A percentile compares a stretch with the other conserved stretches of the same genome.
Evolutionary conservation across 169 alveolate species (phyloP).

Genomic region (Plasmodium coatneyi): DNA sequence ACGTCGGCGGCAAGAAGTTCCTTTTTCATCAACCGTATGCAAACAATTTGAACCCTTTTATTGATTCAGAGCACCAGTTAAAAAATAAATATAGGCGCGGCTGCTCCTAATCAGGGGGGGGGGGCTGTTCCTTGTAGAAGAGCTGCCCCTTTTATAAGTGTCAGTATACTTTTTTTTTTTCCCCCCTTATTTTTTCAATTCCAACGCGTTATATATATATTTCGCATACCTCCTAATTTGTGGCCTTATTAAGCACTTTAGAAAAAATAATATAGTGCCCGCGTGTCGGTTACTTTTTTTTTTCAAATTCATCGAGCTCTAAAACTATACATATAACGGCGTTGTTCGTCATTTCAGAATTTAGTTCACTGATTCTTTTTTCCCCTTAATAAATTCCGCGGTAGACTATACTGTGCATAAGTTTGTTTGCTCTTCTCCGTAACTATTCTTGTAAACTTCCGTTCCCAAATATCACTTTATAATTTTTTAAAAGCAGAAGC

Average conservation of each 20-base stretch:
- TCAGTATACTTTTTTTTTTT: no score
- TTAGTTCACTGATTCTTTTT: neutral
- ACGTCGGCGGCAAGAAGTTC: neutral
- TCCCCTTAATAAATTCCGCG: neutral
- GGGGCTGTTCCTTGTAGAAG: neutral
- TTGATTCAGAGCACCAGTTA: neutral
- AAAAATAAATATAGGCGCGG: neutral
- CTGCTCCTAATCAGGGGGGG: neutral
- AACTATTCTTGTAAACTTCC: no score
- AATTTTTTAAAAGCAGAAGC: neutral
- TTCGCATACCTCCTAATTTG: neutral
- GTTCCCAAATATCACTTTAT: neutral
- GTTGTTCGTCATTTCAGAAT: neutral
- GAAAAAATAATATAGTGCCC: neutral
- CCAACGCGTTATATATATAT: neutral
- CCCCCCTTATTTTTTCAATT: no score
- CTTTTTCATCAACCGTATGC: neutral
- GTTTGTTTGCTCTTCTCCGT: neutral
- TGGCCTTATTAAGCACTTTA: no score
- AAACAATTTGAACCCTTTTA: neutral
- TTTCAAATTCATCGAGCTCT: neutral
- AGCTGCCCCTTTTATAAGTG: no score
- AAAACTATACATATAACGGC: neutral
- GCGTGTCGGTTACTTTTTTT: neutral
- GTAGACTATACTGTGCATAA: neutral